These are phyloP conservation scores for Vicia villosa DNA, from an alignment of 306 rosid species.

Conservation along the genomic window DNA sequence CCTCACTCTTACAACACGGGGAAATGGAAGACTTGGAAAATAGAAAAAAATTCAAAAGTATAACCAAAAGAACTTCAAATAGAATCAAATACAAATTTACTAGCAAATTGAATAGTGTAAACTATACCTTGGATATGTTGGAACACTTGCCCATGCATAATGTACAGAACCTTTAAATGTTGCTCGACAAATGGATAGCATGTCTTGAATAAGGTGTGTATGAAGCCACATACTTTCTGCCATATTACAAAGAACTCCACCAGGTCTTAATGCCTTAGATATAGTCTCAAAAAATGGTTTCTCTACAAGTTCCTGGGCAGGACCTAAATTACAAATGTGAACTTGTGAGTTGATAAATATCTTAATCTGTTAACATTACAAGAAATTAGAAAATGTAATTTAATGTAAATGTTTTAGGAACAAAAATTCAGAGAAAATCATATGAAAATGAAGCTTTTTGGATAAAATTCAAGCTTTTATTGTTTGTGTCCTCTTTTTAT, in stretches of 20 bases:
- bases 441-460: constrained; percentile 12
- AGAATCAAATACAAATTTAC: background rate
- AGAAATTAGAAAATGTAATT: background rate
- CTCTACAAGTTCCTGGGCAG: constrained; percentile 99
- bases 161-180: constrained; percentile 86
- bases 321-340: constrained; percentile 58
- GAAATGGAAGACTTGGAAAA: background rate
- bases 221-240: constrained; percentile 99
- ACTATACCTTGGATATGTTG: constrained; percentile 88
- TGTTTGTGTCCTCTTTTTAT: background rate
- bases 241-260: constrained; percentile 98
- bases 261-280: constrained; percentile 91
- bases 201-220: constrained; percentile 88
- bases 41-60: background rate
- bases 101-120: background rate
- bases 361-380: background rate
- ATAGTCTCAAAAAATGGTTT: constrained; percentile 90
- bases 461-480: constrained; percentile 1
- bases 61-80: background rate
- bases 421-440: background rate
- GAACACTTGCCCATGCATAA: constrained; percentile 97
- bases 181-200: constrained; percentile 70
- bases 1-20: background rate
- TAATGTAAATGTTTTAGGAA: constrained; percentile 1
- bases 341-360: constrained; percentile 13